These are phyloP conservation scores for Rutstroemia sp. DNA, from an alignment of 2,329 filamentous ascomycete genomes.

Conservation along the genomic window DNA sequence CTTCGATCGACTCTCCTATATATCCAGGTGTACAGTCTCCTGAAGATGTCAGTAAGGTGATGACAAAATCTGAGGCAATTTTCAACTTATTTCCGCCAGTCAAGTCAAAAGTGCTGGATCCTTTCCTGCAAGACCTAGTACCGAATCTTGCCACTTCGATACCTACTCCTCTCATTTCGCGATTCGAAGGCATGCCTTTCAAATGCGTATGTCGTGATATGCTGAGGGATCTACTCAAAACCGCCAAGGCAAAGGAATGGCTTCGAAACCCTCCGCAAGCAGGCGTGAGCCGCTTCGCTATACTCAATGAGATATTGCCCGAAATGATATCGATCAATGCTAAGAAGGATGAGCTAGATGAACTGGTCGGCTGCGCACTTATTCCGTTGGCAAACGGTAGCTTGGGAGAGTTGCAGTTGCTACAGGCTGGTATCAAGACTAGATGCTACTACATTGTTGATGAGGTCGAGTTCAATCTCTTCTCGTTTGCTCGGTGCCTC, in stretches of 20 bases:
- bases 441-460: slow-evolving; percentile 13
- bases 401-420: slow-evolving; percentile 14
- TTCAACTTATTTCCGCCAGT: slow-evolving; percentile 20
- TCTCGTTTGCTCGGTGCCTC: slow-evolving; percentile 19
- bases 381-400: slow-evolving; percentile 21
- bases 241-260: background rate
- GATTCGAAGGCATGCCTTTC: slow-evolving; percentile 9
- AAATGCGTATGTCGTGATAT: slow-evolving; percentile 14
- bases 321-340: slow-evolving; percentile 5
- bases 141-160: slow-evolving; percentile 16
- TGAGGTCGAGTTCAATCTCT: slow-evolving; percentile 16
- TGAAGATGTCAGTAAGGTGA: background rate
- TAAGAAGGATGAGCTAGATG: slow-evolving; percentile 5
- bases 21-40: slow-evolving; percentile 16
- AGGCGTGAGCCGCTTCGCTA: slow-evolving; percentile 1
- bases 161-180: slow-evolving; percentile 5
- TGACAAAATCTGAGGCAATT: slow-evolving; percentile 15
- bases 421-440: background rate
- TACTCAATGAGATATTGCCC: slow-evolving; percentile 10
- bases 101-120: slow-evolving; percentile 10
- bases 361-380: slow-evolving; percentile 23
- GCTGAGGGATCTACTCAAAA: slow-evolving; percentile 17
- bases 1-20: slow-evolving; percentile 11
- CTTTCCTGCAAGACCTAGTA: slow-evolving; percentile 13
- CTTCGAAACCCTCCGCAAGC: background rate